Evolutionary conservation across 495 filamentous ascomycete species (phyloP).

Genomic region (Extremus antarcticus): DNA sequence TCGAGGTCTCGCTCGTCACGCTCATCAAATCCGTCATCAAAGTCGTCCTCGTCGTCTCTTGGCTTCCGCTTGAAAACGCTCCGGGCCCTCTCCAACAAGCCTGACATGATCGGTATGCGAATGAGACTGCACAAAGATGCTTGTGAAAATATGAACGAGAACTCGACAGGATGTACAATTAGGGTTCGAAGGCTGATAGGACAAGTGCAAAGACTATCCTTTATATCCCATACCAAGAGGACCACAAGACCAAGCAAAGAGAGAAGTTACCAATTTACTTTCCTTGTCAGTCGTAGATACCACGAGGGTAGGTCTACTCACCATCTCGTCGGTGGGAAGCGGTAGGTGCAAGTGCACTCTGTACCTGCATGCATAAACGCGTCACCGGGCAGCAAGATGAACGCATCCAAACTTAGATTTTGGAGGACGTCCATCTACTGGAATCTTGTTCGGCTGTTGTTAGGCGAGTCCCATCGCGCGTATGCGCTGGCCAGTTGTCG

Average conservation of each 20-base stretch:
- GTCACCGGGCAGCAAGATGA: neutral
- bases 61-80: neutral
- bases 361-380: neutral
- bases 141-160: neutral
- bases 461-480: neutral
- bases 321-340: too few relatives aligned
- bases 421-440: too few relatives aligned
- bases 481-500: too few relatives aligned
- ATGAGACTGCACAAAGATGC: neutral
- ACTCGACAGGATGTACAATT: neutral
- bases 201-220: neutral
- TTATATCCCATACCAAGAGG: neutral
- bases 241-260: neutral
- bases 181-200: neutral
- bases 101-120: neutral
- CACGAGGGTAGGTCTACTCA: neutral
- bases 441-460: too few relatives aligned
- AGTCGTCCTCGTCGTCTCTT: neutral
- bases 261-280: neutral
- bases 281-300: neutral
- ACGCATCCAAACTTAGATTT: neutral
- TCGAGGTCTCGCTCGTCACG: neutral
- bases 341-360: neutral
- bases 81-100: neutral
- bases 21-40: neutral